Evolutionary conservation across 2,329 filamentous ascomycete genomes (phyloP), one percentile per base, ranked within the genome.

Genomic region (Aureobasidium sp.): DNA sequence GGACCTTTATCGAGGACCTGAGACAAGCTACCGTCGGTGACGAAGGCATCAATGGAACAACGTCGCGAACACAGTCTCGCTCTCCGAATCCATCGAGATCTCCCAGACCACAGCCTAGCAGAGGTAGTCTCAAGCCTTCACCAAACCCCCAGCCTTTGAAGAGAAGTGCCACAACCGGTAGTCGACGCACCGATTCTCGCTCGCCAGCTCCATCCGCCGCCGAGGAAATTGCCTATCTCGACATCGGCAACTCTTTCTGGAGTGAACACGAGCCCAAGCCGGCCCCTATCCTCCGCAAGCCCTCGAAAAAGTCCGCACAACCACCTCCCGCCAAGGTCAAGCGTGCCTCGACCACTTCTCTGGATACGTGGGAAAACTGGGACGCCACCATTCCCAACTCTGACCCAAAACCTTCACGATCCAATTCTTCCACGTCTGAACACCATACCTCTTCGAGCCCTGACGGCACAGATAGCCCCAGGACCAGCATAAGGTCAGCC

Each of bases 1-100:
- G 89, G 84, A 96, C 90, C 1, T 99, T 99, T 74, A 85, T 96
- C 62, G 94, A 97, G 71, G 94, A 99, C 70, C 84, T 99, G 50
- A 83, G 92, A 65, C 94, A 97, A 74, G 95, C 93, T 15, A 96
- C 94, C 0, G 91, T 99, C 7, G 94, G 94, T 25, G 94, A 99
- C 59, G 94, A 99, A 75, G 89, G 86, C 17, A 33, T 60, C 23
- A 60, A 60, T 19, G 53, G 57, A 17, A 60, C 53, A 13, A 54
- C 53, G 9, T 43, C 53, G 19, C 53, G 63, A 37, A 60, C 57
- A 19, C 60, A 59, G 10, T 29, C 55, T 33, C 60, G 57, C 33
- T 46, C 53, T 27, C 40, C 53, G 15, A 51, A 59, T 10, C 35
- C 42, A 19, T 46, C 27, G 21, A 61, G 29, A 40, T 58, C 47